These are phyloP conservation scores for Coniferiporia weirii DNA, from an alignment of 1,284 basidiomycete genomes.

Conservation along the genomic window DNA sequence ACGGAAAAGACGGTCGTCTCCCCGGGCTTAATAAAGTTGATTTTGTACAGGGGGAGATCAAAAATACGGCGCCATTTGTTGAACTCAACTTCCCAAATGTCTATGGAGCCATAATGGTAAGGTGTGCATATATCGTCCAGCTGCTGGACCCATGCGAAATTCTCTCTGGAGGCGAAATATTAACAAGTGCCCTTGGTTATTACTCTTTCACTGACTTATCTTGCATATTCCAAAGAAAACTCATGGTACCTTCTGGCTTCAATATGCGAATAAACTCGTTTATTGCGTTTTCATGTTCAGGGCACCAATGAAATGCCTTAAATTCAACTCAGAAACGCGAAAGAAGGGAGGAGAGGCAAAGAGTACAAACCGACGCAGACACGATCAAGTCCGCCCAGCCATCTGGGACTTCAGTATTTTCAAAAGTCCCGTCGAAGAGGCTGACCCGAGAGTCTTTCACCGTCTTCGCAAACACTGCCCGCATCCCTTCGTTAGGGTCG, in stretches of 20 bases:
- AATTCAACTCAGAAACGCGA: background rate
- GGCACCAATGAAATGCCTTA: constrained; percentile 80
- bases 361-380: constrained; percentile 55
- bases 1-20: background rate
- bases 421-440: constrained; percentile 58
- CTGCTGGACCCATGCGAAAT: background rate
- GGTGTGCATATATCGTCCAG: background rate
- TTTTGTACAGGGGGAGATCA: background rate
- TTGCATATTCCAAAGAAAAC: constrained; percentile 60
- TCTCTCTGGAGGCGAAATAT: background rate
- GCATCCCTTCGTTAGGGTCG: constrained; percentile 73
- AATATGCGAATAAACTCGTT: constrained; percentile 66
- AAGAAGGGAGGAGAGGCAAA: background rate
- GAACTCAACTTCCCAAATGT: background rate
- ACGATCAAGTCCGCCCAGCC: constrained; percentile 72
- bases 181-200: background rate
- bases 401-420: constrained; percentile 48
- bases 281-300: constrained; percentile 58
- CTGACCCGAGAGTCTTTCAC: constrained; percentile 47
- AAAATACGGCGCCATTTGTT: background rate
- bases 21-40: background rate
- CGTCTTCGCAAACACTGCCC: constrained; percentile 50
- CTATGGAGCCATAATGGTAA: background rate
- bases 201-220: background rate
- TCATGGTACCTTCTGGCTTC: constrained; percentile 57